Evolutionary conservation across 495 filamentous ascomycete genomes (phyloP).

Genomic region (Tuber melanosporum): DNA sequence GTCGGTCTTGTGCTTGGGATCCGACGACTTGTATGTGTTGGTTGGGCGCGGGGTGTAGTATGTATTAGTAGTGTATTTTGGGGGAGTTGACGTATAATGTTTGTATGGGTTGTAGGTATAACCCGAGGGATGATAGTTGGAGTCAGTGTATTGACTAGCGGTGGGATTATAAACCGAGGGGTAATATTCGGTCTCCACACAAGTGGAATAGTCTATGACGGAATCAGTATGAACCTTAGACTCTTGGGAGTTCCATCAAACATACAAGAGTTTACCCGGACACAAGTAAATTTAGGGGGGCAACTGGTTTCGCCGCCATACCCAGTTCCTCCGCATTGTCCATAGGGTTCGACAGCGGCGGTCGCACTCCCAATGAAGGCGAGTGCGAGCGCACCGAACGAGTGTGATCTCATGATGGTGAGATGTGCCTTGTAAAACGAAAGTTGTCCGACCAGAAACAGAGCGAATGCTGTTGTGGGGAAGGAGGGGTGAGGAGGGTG

Average conservation of each 20-base stretch:
- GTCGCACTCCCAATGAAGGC: slow-evolving; percentile 21
- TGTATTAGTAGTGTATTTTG: slow-evolving; percentile 2
- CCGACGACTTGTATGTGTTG: no score
- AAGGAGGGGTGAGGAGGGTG: not conserved
- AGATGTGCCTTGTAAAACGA: not conserved
- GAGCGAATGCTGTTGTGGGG: not conserved
- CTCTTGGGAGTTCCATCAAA: slow-evolving; percentile 5
- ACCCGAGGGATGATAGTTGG: not conserved
- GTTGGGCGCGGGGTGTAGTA: no score
- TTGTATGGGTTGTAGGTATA: not conserved
- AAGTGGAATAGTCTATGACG: slow-evolving; percentile 13
- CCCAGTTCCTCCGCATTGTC: slow-evolving; percentile 13
- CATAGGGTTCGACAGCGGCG: slow-evolving; percentile 11
- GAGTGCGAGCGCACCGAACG: slow-evolving; percentile 28
- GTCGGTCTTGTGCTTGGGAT: not conserved
- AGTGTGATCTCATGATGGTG: slow-evolving; percentile 43
- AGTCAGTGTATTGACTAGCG: not conserved
- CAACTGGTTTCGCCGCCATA: slow-evolving; percentile 16
- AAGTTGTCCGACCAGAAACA: not conserved
- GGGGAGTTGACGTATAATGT: slow-evolving; percentile 1
- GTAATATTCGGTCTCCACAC: slow-evolving; percentile 13
- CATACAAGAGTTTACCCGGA: slow-evolving; percentile 9
- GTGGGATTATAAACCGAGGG: slow-evolving; percentile 5
- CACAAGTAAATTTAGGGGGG: slow-evolving; percentile 18
- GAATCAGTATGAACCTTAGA: slow-evolving; percentile 7